phyloP scores from a whole-genome alignment of 2,329 filamentous ascomycete genomes.

The Alternaria sp. region DNA sequence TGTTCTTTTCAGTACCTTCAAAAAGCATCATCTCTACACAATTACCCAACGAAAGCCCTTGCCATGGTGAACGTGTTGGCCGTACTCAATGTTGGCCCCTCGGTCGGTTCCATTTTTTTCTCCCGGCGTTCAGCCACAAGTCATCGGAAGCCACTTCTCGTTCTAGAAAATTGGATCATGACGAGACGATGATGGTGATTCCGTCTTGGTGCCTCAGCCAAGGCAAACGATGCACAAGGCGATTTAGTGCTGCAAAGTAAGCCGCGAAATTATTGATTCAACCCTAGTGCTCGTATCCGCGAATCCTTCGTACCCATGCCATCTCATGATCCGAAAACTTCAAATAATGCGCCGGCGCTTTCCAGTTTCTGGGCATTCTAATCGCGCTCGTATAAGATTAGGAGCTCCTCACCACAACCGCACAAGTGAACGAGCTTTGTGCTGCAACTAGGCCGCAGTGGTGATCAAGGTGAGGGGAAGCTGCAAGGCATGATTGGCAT shows the following conservation, averaged over 20 bases:
- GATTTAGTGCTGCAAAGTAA: constrained; percentile 17
- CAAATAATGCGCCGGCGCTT: neutral
- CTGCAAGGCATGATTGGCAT: neutral
- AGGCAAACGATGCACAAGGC: neutral
- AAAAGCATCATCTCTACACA: neutral
- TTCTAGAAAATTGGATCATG: neutral
- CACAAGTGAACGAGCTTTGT: neutral
- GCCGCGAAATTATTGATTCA: constrained; percentile 26
- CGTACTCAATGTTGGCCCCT: neutral
- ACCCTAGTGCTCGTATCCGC: constrained; percentile 19
- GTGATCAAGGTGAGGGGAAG: neutral
- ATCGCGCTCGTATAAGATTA: neutral
- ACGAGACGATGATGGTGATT: constrained; percentile 3
- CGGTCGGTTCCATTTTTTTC: neutral
- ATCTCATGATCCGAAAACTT: neutral
- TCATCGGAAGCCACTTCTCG: constrained; percentile 8
- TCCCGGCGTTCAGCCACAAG: constrained; percentile 4
- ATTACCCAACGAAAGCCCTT: neutral
- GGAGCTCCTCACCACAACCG: neutral
- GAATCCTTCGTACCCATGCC: constrained; percentile 6
- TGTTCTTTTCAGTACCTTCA: neutral
- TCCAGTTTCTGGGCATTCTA: neutral
- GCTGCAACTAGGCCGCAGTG: neutral
- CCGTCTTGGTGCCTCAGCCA: constrained; percentile 11
- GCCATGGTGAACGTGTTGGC: neutral